Evolutionary conservation across 106 monocot genomes (phyloP).

Genomic region (Apostasia ramifera): DNA sequence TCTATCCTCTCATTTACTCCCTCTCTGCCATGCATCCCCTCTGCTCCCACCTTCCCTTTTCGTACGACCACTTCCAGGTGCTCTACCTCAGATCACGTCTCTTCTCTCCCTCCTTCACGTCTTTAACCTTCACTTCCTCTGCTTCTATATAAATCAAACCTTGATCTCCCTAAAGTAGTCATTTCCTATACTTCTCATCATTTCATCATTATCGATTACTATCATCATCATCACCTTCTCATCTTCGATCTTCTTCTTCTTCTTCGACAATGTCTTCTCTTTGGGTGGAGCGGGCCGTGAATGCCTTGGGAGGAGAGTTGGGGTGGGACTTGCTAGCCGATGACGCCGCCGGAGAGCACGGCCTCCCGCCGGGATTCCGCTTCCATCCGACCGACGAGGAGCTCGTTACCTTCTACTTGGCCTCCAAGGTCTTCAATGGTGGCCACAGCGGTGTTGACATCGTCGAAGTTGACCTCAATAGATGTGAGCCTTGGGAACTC

Average conservation of each 20-base stretch:
- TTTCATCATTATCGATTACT: background rate
- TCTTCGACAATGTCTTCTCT: background rate
- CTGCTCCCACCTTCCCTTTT: constrained; percentile 8
- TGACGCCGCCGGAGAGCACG: constrained; percentile 33
- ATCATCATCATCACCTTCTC: background rate
- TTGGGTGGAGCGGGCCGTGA: constrained; percentile 11
- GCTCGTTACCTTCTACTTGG: constrained; percentile 80
- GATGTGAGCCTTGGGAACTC: constrained; percentile 95
- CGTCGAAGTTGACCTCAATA: constrained; percentile 84
- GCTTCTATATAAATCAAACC: constrained; percentile 7
- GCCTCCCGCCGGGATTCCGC: constrained; percentile 75
- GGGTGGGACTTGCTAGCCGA: constrained; percentile 44
- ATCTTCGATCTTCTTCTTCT: background rate
- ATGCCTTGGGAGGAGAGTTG: constrained; percentile 18
- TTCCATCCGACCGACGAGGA: constrained; percentile 93
- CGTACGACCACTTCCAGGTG: background rate
- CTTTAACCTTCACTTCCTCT: constrained; percentile 17
- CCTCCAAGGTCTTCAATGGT: constrained; percentile 85
- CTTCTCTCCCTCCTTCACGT: background rate
- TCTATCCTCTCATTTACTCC: background rate
- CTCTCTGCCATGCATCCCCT: constrained; percentile 8
- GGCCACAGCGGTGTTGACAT: constrained; percentile 52
- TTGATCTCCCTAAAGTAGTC: background rate
- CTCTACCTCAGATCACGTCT: background rate
- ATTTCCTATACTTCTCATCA: background rate